Evolutionary conservation across 225 moss, liverwort and hornwort species (phyloP), one percentile per base, ranked within the genome.

Genomic region (Thuidium tamariscinum): DNA sequence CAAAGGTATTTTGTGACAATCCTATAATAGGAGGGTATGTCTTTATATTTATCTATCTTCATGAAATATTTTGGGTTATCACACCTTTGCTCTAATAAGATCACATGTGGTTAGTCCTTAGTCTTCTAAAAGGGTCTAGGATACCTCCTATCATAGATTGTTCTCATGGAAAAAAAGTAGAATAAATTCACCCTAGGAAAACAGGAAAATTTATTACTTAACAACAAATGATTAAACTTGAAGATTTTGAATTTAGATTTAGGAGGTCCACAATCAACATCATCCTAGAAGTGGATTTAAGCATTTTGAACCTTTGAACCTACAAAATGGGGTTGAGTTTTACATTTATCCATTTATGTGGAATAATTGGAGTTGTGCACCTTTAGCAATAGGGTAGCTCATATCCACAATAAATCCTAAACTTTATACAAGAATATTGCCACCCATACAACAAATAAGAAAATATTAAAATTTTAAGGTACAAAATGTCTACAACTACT

Each of bases 1-100:
- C n/a, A n/a, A n/a, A n/a, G n/a, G 7, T 29, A 3, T 46, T 71
- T 71, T 5, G 29, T 29, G 3, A 32, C 12, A 32, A 48, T 48
- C 0, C 7, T 1, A 20, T 48, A 1, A 11, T 30, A 3, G 2
- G 7, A 2, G 25, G 25, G 0, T 6, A 19, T 4, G 7, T 30
- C 4, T 48, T 72, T 30, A 72, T 2, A 48, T 6, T 18, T 46
- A 46, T 11, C 1, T 0, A 0, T 1, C 4, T 2, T 19, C 1
- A 11, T 11, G 11, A 48, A 48, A 17, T 11, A 11, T 18, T 30
- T 18, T 1, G 18, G 19, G 11, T 46, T 44, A 44, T 18, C 2
- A 30, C 30, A 30, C 18, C 1, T 29, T 29, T 4, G 18, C 11
- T 46, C 46, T 18, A 72, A 30, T 0, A 18, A 72, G 17, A 18